Evolutionary conservation across 2,329 filamentous ascomycete genomes (phyloP).

Genomic region (Pestalotiopsis sp.): DNA sequence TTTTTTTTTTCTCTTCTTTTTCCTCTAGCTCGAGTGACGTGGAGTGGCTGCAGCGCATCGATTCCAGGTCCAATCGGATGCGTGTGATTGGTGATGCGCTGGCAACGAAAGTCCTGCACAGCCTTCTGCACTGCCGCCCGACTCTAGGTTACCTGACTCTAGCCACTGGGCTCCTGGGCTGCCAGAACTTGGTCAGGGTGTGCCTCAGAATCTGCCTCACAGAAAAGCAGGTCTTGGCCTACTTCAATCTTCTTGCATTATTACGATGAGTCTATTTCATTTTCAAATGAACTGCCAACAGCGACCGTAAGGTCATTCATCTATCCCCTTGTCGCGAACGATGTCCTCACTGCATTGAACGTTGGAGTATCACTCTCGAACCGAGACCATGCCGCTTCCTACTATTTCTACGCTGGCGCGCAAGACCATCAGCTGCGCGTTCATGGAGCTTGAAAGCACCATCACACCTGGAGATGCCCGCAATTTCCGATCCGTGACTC

Average conservation of each 20-base stretch:
- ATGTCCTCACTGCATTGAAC: background rate
- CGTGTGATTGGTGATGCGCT: background rate
- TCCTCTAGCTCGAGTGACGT: background rate
- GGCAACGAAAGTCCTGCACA: background rate
- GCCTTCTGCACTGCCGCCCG: background rate
- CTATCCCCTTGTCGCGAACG: no score
- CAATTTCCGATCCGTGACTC: background rate
- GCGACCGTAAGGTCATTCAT: no score
- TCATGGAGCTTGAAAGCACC: background rate
- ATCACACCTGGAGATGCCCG: slow-evolving; percentile 2
- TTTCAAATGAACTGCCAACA: no score
- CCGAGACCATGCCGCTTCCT: background rate
- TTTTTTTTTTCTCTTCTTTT: background rate
- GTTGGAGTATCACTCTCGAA: background rate
- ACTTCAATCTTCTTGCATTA: background rate
- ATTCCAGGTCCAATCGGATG: background rate
- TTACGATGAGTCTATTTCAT: background rate
- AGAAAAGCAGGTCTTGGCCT: background rate
- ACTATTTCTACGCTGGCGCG: background rate
- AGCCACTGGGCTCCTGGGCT: no score
- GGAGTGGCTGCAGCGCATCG: background rate
- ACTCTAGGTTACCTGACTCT: no score
- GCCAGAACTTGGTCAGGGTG: background rate
- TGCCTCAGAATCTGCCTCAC: no score
- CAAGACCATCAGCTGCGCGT: background rate